phyloP scores from a whole-genome alignment of 2,329 filamentous ascomycete genomes.

The Sporothrix phasma region DNA sequence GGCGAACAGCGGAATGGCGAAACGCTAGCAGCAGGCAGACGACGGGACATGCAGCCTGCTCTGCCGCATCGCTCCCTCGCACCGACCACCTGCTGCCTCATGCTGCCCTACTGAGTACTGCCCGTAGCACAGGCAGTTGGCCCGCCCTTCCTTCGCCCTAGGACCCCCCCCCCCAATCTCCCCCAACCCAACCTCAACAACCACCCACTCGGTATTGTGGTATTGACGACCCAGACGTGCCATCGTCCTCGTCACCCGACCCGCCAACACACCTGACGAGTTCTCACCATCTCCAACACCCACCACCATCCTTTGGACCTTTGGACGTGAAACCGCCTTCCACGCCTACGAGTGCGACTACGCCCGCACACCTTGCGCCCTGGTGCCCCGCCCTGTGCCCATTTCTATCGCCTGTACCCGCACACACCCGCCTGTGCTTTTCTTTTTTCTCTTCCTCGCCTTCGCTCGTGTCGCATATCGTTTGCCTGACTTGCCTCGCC shows the following conservation, averaged over 20 bases:
- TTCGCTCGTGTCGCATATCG: neutral
- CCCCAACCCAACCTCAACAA: neutral
- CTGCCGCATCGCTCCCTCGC: neutral
- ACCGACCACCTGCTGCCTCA: neutral
- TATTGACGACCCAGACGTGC: neutral
- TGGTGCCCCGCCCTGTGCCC: neutral
- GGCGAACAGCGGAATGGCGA: neutral
- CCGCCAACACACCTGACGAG: neutral
- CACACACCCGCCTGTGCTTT: neutral
- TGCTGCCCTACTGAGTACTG: neutral
- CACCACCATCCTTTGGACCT: neutral
- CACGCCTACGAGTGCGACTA: too few relatives aligned
- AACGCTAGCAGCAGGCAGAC: neutral
- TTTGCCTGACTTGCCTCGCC: neutral
- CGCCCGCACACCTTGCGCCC: neutral
- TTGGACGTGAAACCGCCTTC: neutral
- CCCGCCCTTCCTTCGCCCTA: neutral
- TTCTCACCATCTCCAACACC: neutral
- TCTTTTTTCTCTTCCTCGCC: neutral
- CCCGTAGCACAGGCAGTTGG: neutral
- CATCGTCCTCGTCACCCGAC: neutral
- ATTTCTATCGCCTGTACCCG: constrained; percentile 1
- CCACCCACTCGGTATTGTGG: neutral
- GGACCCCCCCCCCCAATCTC: neutral
- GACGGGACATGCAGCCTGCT: neutral